Evolutionary conservation across 73 alveolate genomes (phyloP).

Genomic region (Symbiodinium pilosum): DNA sequence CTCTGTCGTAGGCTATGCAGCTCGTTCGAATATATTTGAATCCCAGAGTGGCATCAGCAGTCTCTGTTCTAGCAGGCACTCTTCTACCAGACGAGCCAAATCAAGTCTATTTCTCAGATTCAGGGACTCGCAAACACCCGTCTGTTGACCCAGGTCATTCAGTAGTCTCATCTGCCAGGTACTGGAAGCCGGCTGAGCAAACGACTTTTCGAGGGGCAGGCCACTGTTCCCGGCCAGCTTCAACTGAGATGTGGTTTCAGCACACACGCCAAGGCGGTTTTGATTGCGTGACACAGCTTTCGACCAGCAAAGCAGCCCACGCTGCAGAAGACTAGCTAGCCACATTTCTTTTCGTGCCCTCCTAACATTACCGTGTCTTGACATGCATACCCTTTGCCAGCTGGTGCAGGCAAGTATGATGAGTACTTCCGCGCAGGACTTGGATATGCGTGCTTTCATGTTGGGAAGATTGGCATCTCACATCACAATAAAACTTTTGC

Average conservation of each 20-base stretch:
- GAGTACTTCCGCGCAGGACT: slow-evolving; percentile 14
- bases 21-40: too few relatives aligned
- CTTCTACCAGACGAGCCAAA: slow-evolving; percentile 34
- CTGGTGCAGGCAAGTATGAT: slow-evolving; percentile 35
- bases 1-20: too few relatives aligned
- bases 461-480: neutral
- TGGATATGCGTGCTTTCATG: neutral
- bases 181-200: neutral
- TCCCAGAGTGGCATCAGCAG: too few relatives aligned
- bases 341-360: too few relatives aligned
- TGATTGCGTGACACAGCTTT: too few relatives aligned
- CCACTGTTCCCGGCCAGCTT: neutral
- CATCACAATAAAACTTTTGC: too few relatives aligned
- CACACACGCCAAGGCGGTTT: too few relatives aligned
- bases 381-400: too few relatives aligned
- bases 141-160: neutral
- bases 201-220: neutral
- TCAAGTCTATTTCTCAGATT: neutral
- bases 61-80: slow-evolving; percentile 1
- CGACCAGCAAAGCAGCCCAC: too few relatives aligned
- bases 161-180: neutral
- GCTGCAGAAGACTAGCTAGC: too few relatives aligned
- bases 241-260: neutral
- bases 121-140: neutral
- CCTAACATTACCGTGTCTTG: too few relatives aligned